Evolutionary conservation across 306 rosid genomes (phyloP), one percentile per base, ranked within the genome.

Genomic region (Hylodesmum podocarpum): DNA sequence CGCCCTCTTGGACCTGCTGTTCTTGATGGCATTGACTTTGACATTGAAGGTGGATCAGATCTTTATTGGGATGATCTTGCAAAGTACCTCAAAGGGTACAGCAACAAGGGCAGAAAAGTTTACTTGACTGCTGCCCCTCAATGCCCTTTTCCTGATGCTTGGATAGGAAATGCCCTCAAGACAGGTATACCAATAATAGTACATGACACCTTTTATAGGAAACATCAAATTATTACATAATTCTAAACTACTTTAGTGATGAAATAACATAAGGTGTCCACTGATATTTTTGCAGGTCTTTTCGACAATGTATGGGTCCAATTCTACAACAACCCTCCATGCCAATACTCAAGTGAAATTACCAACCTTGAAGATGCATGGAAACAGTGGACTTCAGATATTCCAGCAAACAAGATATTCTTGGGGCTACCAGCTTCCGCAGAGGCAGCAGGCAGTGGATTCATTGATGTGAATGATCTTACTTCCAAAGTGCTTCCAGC

Each of bases 1-100:
- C 77, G 88, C 25, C 91, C 91, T 1, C 79, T 87, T 1, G 88
- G 90, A 1, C 72, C 77, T 0, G 85, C 87, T 1, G 80, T 84
- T 47, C 82, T 84, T 10, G 88, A 87, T 7, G 91, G 87, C 12
- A 71, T 79, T 5, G 86, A 83, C 14, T 79, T 83, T 33, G 86
- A 83, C 50, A 83, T 78, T 2, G 86, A 83, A 40, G 84, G 84
- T 22, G 83, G 84, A 11, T 39, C 86, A 41, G 69, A 39, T n/a
- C 54, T 68, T 0, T 41, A 83, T 9, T 79, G 70, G 78, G 86
- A 63, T 25, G 84, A 79, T 19, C 84, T 83, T 34, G 87, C 87
- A 4, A 79, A 51, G 78, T 74, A 41, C 57, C 84, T 83, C 33
- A 83, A 83, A 43, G 81, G 51, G 0, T 79, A 79, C 69, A 3